Conservation (phyloP, 2,329 filamentous ascomycete genomes). For the Ascosphaera apis region DNA sequence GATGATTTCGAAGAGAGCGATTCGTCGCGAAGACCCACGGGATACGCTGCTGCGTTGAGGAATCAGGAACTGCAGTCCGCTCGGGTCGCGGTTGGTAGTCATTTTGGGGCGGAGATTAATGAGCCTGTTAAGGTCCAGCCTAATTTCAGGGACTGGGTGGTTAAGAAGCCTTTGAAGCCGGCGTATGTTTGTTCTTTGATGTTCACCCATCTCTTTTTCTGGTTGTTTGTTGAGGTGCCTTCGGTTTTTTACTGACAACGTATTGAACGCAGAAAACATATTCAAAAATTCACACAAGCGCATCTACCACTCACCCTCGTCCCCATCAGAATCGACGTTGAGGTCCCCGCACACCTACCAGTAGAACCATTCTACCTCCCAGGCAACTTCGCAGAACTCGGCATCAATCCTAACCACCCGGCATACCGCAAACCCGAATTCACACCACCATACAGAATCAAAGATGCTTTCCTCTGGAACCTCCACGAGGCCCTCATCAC, state of each 20-base stretch:
- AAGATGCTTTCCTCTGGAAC: conserved; percentile 96
- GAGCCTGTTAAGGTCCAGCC: conserved; percentile 66
- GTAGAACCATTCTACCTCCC: conserved; percentile 24
- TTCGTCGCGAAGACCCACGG: conserved; percentile 48
- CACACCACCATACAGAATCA: conserved; percentile 66
- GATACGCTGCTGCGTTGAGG: conserved; percentile 59
- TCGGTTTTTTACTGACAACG: conserved; percentile 3
- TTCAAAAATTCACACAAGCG: conserved; percentile 41
- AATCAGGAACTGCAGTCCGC: conserved; percentile 47
- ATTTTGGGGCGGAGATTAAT: conserved; percentile 60
- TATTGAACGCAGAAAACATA: conserved; percentile 25
- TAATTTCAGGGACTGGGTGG: conserved; percentile 91
- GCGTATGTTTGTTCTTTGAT: conserved; percentile 14
- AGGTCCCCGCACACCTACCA: conserved; percentile 48
- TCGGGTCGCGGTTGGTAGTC: conserved; percentile 44
- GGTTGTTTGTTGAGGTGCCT: conserved; percentile 1
- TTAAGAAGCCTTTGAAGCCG: conserved; percentile 34
- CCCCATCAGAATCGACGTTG: conserved; percentile 87
- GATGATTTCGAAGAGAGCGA: conserved; percentile 40
- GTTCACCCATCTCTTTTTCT: no score
- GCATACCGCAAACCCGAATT: conserved; percentile 60
- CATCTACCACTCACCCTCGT: conserved; percentile 73
- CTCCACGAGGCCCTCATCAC: conserved; percentile 84
- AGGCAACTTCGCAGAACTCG: conserved; percentile 17
- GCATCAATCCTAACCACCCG: conserved; percentile 41